phyloP scores from a whole-genome alignment of 805 yeast species.

The Metschnikowia gelsemii region DNA sequence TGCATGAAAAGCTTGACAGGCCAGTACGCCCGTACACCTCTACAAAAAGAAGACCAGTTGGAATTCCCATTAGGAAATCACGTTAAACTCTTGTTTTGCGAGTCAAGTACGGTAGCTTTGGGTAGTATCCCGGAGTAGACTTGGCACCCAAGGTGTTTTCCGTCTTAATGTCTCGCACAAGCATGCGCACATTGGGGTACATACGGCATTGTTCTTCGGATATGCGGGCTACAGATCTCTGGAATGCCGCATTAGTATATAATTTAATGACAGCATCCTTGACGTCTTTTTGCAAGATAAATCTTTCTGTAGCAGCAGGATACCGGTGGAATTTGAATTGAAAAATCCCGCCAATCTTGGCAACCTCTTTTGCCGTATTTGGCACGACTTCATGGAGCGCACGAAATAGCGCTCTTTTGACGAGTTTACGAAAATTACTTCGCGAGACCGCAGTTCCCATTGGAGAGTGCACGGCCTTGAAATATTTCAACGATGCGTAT shows the following conservation, averaged over 20 bases:
- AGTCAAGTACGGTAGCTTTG: slow-evolving; percentile 20
- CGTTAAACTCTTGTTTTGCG: background rate
- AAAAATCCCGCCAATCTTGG: slow-evolving; percentile 18
- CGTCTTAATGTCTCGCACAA: slow-evolving; percentile 8
- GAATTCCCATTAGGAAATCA: background rate
- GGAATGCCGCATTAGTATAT: slow-evolving; percentile 5
- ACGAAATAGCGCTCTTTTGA: slow-evolving; percentile 23
- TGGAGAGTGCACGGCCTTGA: slow-evolving; percentile 29
- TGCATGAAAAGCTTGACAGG: background rate
- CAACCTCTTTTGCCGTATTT: slow-evolving; percentile 5
- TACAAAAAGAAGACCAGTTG: too few species aligned
- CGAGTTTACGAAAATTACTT: slow-evolving; percentile 34
- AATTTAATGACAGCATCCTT: slow-evolving; percentile 14
- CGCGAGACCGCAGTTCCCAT: slow-evolving; percentile 36
- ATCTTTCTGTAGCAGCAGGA: slow-evolving; percentile 10
- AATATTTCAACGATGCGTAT: slow-evolving; percentile 23
- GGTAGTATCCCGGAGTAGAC: slow-evolving; percentile 17
- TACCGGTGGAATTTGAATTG: slow-evolving; percentile 14
- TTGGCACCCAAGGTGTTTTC: slow-evolving; percentile 18
- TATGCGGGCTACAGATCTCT: background rate
- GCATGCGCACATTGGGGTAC: slow-evolving; percentile 1
- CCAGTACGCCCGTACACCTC: background rate
- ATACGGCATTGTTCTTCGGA: slow-evolving; percentile 8
- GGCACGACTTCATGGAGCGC: slow-evolving; percentile 14
- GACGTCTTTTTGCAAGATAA: slow-evolving; percentile 4